phyloP scores from a whole-genome alignment of 2,329 filamentous ascomycete species.

The Uncinocarpus reesii region DNA sequence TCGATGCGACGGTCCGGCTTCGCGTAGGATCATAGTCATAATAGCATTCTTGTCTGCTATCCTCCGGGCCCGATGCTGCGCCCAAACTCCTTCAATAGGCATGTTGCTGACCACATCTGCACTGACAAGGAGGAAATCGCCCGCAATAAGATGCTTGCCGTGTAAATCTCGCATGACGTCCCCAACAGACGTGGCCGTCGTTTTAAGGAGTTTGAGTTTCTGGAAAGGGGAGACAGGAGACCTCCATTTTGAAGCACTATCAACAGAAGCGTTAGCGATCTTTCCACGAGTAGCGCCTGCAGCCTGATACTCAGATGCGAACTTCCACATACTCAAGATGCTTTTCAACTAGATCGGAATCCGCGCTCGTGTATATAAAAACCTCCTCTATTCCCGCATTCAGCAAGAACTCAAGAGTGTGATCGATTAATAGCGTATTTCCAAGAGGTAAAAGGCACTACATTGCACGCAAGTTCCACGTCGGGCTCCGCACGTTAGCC shows the following conservation, averaged over 20 bases:
- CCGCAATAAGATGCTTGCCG: conserved; percentile 68
- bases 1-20: conserved; percentile 62
- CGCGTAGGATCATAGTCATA: conserved; percentile 88
- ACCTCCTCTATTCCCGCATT: conserved; percentile 93
- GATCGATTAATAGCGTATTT: conserved; percentile 91
- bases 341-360: conserved; percentile 74
- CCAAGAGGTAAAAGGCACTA: conserved; percentile 87
- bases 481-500: neutral
- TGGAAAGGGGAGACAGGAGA: conserved; percentile 68
- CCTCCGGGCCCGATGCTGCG: conserved; percentile 68
- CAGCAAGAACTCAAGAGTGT: conserved; percentile 90
- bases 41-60: conserved; percentile 84
- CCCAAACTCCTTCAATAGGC: conserved; percentile 66
- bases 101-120: conserved; percentile 89
- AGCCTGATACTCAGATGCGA: neutral
- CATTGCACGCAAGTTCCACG: neutral
- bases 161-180: conserved; percentile 94
- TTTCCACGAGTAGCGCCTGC: no score
- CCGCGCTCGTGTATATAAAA: conserved; percentile 80
- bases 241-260: conserved; percentile 62
- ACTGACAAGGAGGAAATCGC: conserved; percentile 87
- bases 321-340: conserved; percentile 55
- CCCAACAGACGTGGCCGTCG: conserved; percentile 75
- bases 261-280: neutral
- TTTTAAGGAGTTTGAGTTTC: conserved; percentile 72